phyloP scores from a whole-genome alignment of 768 basidiomycete genomes.

The Thelephora aurantiotincta region DNA sequence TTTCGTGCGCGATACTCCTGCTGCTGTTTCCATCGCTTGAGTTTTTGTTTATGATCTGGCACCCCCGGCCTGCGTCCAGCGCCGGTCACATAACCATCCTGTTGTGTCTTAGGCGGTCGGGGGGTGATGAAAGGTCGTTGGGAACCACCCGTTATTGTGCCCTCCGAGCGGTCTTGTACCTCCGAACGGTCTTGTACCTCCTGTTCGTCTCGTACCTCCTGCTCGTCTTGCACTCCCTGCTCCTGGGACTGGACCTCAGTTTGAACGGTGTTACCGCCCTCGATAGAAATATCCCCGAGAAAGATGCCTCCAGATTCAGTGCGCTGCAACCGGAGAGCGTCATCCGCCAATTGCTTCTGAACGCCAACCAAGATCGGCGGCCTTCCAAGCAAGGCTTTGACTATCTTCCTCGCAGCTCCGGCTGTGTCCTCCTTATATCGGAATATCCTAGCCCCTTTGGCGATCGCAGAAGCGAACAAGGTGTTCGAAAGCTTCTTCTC shows the following conservation, averaged over 20 bases:
- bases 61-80: no score
- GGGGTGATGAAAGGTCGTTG: no score
- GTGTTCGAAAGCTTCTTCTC: neutral
- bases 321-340: neutral
- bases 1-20: neutral
- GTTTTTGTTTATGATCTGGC: no score
- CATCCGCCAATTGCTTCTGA: neutral
- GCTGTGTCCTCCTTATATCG: neutral
- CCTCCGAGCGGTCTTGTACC: no score
- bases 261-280: neutral
- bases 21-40: neutral
- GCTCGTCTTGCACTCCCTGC: neutral
- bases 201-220: no score
- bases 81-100: no score
- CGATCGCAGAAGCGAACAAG: neutral
- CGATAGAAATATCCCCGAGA: neutral
- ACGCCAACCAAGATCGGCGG: neutral
- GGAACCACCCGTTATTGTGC: no score
- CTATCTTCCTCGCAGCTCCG: neutral
- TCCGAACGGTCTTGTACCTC: no score
- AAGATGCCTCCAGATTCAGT: neutral
- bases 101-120: no score
- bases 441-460: neutral
- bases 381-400: neutral
- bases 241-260: neutral